Evolutionary conservation across 2,329 filamentous ascomycete genomes (phyloP), one percentile per base, ranked within the genome.

Genomic region (Fusarium pseudoanthophilum): DNA sequence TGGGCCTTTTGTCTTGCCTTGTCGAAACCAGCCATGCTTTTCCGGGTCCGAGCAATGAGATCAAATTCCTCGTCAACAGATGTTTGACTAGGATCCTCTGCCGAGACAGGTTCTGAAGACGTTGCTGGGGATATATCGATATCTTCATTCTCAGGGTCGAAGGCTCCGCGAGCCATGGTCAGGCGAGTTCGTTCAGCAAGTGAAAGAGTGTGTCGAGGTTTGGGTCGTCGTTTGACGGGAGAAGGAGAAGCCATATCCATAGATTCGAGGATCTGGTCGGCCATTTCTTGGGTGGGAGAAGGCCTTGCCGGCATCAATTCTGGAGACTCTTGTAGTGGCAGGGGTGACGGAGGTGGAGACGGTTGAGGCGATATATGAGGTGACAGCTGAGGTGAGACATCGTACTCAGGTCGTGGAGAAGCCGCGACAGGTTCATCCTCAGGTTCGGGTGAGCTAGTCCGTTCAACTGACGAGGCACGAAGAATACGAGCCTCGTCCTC

Each of bases 121-220:
- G 71, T 65, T 13, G 73, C 73, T 14, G 59, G 66, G 10, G 71
- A 69, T n/a, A 75, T 70, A 30, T 79, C 78, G 2, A 76, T 64
- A 36, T 81, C 80, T 11, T 81, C 78, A 7, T 79, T 78, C 4
- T 82, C 77, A 1, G 80, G 73, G 43, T 77, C 74, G 20, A 78
- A 79, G 3, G 89, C 87, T 52, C 89, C 84, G 7, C 90, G 86
- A 1, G 91, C 90, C 91, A 97, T 95, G 24, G 93, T 95, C 60
- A 94, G 87, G 24, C 93, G 90, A 1, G 95, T 97, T 53, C 95
- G 92, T 78, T 97, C 94, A 8, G 92, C 88, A 1, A 96, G 87
- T 0, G 92, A 91, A 14, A 92, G 82, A 0, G 86, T 87, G 57
- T 89, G 89, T 0, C 89, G 85, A 0, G 84, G 82, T 64, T 84